These are phyloP conservation scores for Tuber microsphaerosporum DNA, from an alignment of 495 filamentous ascomycete species.

Conservation along the genomic window DNA sequence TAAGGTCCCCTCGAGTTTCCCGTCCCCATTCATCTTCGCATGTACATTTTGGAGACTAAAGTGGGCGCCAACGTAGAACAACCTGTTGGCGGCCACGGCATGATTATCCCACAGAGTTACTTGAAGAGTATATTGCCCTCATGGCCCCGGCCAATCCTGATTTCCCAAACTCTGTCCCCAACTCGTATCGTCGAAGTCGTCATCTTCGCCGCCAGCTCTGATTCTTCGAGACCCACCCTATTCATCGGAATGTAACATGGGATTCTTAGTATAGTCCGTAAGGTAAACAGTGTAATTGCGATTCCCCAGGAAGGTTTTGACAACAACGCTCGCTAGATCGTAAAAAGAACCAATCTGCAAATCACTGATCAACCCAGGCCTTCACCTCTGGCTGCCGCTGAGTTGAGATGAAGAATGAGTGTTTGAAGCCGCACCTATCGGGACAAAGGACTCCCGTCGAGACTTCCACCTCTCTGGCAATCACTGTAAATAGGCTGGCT, in stretches of 20 bases:
- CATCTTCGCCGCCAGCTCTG: constrained; percentile 28
- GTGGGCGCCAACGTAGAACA: constrained; percentile 55
- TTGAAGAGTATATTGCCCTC: constrained; percentile 64
- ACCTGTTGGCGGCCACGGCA: constrained; percentile 49
- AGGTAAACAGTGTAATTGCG: constrained; percentile 60
- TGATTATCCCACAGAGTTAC: constrained; percentile 68
- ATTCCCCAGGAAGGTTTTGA: constrained; percentile 54
- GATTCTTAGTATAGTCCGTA: constrained; percentile 68
- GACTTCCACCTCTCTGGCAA: constrained; percentile 29
- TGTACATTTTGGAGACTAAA: constrained; percentile 67
- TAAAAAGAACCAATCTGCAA: constrained; percentile 52
- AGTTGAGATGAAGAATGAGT: not conserved
- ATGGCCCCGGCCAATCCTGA: constrained; percentile 66
- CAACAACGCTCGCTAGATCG: constrained; percentile 69
- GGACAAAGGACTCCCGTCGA: not conserved
- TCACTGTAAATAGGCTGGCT: constrained; percentile 17
- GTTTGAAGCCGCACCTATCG: not conserved
- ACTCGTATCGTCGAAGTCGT: constrained; percentile 21
- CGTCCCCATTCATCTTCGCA: constrained; percentile 53
- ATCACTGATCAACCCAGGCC: constrained; percentile 61
- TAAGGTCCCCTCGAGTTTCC: constrained; percentile 63
- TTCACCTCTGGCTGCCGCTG: constrained; percentile 37
- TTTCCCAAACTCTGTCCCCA: constrained; percentile 6
- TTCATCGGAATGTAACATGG: constrained; percentile 53
- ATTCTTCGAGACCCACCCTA: constrained; percentile 41